Base-by-base conservation (phyloP, 371 early-diverging fungal genomes). In the Rhizomucor miehei region DNA sequence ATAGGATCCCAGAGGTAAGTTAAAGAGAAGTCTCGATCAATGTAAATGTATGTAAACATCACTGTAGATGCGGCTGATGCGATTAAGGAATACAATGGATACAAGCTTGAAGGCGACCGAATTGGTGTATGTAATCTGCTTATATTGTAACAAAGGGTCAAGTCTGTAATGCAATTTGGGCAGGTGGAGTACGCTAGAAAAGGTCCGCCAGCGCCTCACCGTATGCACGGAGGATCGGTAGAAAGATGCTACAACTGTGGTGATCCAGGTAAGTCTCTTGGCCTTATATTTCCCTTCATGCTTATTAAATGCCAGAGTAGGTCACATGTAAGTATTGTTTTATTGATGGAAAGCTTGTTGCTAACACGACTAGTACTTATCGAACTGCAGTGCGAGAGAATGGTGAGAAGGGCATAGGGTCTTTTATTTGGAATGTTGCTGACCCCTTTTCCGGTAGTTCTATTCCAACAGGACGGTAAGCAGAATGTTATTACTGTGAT, bases 21-120 rank as follows among this genome's bases (percentile, higher is more conserved):
- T 12, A 12, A 12, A 12, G 19, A 16, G 12, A 4, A 3, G 41
- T 19, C 6, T 12, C 11, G 41, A 12, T 41, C 41, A 6, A 16
- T 12, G 24, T 25, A 8, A 36, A 43, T n/a, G n/a, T 37, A n/a
- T 44, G 16, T 40, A 48, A 54, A 55, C 29, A 29, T 29, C 8
- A 8, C 3, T 29, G 29, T 29, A 29, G 89, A 89, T 61, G 89
- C 89, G 44, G 87, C 89, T 25, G 88, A 88, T 62, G 89, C 89
- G 44, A 72, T 88, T 51, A 75, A 79, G 53, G 80, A 82, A 60
- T 75, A 85, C 37, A 74, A 88, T 60, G 86, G 86, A 8, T 67
- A 77, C 49, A 54, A 66, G 16, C 60, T 87, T 40, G 68, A 71
- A 52, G 68, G 59, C n/a, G 72, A 71, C 37, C 57, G 68, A 52